phyloP scores from a whole-genome alignment of 1,284 basidiomycete species.

The Xerocomus amazonicus region DNA sequence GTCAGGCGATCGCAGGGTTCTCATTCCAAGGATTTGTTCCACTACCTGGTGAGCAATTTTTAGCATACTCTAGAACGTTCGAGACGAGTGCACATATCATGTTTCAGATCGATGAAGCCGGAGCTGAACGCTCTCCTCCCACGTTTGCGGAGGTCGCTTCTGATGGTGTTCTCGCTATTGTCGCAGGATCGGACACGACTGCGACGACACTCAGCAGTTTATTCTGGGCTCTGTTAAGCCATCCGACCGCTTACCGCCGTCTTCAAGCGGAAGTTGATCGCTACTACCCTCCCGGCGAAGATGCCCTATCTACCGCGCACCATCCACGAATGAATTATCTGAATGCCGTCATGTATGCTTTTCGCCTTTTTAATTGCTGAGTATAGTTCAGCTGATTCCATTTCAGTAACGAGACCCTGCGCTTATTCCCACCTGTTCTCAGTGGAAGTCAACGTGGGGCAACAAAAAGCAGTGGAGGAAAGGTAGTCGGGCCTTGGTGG shows the following conservation, averaged over 20 bases:
- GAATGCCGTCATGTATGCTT: conserved; percentile 50
- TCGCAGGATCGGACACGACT: conserved; percentile 59
- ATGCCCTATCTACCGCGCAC: conserved; percentile 33
- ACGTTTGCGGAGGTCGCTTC: conserved; percentile 38
- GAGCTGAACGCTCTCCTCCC: conserved; percentile 39
- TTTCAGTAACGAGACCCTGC: conserved; percentile 54
- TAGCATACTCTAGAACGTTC: background rate
- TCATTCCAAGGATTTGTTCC: conserved; percentile 45
- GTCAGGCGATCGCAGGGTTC: conserved; percentile 36
- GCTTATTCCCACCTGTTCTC: conserved; percentile 52
- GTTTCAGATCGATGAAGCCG: conserved; percentile 46
- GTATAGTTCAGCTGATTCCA: conserved; percentile 9
- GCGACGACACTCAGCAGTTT: conserved; percentile 42
- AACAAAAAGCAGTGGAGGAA: conserved; percentile 36
- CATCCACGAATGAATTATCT: conserved; percentile 43
- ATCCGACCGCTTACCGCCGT: conserved; percentile 43
- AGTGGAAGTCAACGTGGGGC: conserved; percentile 51
- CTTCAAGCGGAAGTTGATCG: conserved; percentile 51
- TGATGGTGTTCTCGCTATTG: conserved; percentile 47
- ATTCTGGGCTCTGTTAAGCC: conserved; percentile 44
- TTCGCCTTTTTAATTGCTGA: conserved; percentile 3
- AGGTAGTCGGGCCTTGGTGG: conserved; percentile 34
- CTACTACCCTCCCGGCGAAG: conserved; percentile 39
- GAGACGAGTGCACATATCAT: background rate
- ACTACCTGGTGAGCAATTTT: conserved; percentile 18